Base-by-base conservation (phyloP, 768 basidiomycete species). In the Tulasnella calospora region DNA sequence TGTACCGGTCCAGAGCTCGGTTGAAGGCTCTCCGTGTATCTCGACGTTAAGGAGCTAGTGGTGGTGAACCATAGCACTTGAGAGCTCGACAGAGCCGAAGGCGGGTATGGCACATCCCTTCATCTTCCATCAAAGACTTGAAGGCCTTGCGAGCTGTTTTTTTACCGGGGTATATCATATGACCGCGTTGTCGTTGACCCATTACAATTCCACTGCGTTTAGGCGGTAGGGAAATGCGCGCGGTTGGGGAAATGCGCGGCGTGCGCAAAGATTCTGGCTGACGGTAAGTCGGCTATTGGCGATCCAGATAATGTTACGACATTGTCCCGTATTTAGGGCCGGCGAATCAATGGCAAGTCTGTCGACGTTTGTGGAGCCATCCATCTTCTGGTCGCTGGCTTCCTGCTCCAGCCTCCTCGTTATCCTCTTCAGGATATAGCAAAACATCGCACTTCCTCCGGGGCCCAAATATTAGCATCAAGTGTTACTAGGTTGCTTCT, bases 101-200 rank as follows among this genome's bases (percentile, higher is more conserved):
- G 23, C 4, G 30, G 57, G 23, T 1, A 27, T 87, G 1, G 89
- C 91, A 1, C 84, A 81, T 35, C 88, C 23, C 30, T 10, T 51
- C 47, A 46, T 77, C 51, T 73, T 67, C 76, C 76, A 78, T 46
- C 61, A 73, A 77, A 35, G 77, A 79, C 21, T 78, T 35, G 72
- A 51, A 80, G 35, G 80, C 81, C n/a, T 47, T 74, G 30, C 74
- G 81, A 87, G 93, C 93, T 17, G 86, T 83, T 47, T 84, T 79
- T 73, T 87, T 89, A 47, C 89, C 87, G 40, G 87, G 84, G 82
- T 94, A 95, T 61, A 95, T 91, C 73, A 95, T 3, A 95, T 88
- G 81, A 93, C 94, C 33, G 92, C 93, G 33, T 86, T 91, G 84
- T 95, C 94, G 83, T 94, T 90, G 27, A 95, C 88, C 94, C 94